Base-by-base conservation (phyloP, 257 asterid genomes). In the Capsicum baccatum region DNA sequence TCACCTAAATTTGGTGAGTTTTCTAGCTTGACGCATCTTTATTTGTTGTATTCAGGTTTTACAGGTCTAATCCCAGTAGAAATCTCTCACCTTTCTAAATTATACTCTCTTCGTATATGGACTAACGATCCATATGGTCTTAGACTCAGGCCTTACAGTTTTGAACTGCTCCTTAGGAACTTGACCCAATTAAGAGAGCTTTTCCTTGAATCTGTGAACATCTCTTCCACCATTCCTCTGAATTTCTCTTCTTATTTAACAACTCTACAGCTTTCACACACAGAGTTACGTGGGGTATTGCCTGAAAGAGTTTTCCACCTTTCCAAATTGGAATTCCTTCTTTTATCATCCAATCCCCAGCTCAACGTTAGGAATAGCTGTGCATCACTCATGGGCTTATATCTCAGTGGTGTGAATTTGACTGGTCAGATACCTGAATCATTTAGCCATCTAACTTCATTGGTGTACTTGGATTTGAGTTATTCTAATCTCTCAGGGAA, bases 11-110 rank as follows among this genome's bases (percentile, higher is more conserved):
- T 87, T 44, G 83, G 83, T 0, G 39, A n/a, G 33, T 52, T 87
- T 17, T 35, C 47, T 0, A n/a, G 52, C 12, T 70, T 85, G 69
- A 83, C 85, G 3, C 78, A 85, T 47, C 88, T 87, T 19, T 83
- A 79, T 21, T 73, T 85, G 50, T 87, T 85, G 3, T 1, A 3
- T 54, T 87, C 90, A 5, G 54, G 33, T 58, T 87, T 85, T 76
- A 62, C 85, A 17, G 68, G 37, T 9, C 0, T 60, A 9, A 60
- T 60, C 14, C 67, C 67, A 0, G 1, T 0, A 0, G 13, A 60
- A 64, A 1, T 26, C 26, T 26, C 26, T 26, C 26, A 26, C 26
- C 26, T 26, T 26, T 26, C 26, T 26, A 26, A 26, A 26, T 26
- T 26, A 26, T 26, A 26, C 26, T 26, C 26, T 26, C 26, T 26